These are phyloP conservation scores for Erucastrum elatum DNA, from an alignment of 345 rosid genomes.

Conservation along the genomic window DNA sequence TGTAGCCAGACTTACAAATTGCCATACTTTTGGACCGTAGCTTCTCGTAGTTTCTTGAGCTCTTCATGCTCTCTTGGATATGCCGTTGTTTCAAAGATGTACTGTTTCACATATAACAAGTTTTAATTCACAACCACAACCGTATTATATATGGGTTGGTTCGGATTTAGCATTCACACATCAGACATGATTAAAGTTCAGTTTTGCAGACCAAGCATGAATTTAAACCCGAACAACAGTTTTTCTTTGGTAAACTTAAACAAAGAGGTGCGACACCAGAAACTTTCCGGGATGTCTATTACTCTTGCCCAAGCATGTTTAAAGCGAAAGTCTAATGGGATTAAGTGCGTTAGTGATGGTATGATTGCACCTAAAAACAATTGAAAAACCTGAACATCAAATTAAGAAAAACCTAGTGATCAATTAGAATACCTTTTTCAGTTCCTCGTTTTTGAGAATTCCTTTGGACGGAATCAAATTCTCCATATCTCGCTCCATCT, in stretches of 20 bases:
- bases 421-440: slow-evolving; percentile 20
- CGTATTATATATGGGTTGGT: neutral
- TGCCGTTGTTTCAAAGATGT: slow-evolving; percentile 35
- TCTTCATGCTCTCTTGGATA: slow-evolving; percentile 49
- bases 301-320: neutral
- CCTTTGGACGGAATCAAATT: slow-evolving; percentile 30
- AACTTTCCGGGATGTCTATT: neutral
- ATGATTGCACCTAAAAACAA: neutral
- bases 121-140: neutral
- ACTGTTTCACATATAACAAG: slow-evolving; percentile 25
- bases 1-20: slow-evolving; percentile 25
- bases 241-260: neutral
- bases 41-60: slow-evolving; percentile 46
- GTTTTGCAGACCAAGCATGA: slow-evolving; percentile 11
- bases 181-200: neutral
- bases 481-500: slow-evolving; percentile 12
- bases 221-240: neutral
- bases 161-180: neutral
- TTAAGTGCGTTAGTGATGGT: neutral
- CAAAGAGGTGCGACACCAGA: neutral
- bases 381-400: neutral
- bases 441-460: slow-evolving; percentile 36
- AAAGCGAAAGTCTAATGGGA: neutral
- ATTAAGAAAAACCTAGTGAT: neutral
- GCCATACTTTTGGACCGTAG: slow-evolving; percentile 37